These are phyloP conservation scores for Trichoderma sp. DNA, from an alignment of 2,329 filamentous ascomycete species.

Conservation along the genomic window DNA sequence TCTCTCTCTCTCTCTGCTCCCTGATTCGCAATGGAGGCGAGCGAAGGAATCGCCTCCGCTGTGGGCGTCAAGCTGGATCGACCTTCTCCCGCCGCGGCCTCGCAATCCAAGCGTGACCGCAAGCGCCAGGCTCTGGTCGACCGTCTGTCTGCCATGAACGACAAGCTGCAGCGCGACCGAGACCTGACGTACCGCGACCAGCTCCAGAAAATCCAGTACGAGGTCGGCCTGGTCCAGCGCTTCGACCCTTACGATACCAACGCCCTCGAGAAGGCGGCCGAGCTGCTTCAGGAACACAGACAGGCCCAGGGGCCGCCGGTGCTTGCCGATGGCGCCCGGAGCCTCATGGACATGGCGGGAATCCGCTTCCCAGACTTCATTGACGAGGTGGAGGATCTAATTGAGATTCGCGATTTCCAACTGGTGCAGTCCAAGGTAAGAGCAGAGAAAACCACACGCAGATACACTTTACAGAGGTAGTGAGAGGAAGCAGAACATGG, in stretches of 20 bases:
- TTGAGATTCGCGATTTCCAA: slow-evolving; percentile 83
- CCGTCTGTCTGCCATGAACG: slow-evolving; percentile 70
- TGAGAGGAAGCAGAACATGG: neutral
- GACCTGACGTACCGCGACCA: slow-evolving; percentile 85
- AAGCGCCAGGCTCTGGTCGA: slow-evolving; percentile 79
- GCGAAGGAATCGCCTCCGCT: slow-evolving; percentile 35
- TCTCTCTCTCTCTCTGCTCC: neutral
- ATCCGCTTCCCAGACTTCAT: slow-evolving; percentile 83
- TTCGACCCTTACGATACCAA: slow-evolving; percentile 75
- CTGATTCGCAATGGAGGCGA: slow-evolving; percentile 37
- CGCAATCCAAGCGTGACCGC: slow-evolving; percentile 84
- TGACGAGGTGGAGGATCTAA: slow-evolving; percentile 78
- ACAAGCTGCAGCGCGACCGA: slow-evolving; percentile 74
- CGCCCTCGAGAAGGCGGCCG: slow-evolving; percentile 68
- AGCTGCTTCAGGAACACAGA: slow-evolving; percentile 55
- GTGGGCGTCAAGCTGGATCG: slow-evolving; percentile 35
- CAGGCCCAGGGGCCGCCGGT: slow-evolving; percentile 42
- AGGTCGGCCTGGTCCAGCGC: slow-evolving; percentile 80
- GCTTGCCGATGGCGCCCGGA: slow-evolving; percentile 45
- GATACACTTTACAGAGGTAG: neutral
- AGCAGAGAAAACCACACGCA: neutral
- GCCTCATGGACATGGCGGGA: slow-evolving; percentile 71
- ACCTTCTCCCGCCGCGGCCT: slow-evolving; percentile 36
- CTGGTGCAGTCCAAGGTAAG: slow-evolving; percentile 75
- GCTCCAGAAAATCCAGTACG: slow-evolving; percentile 85